Conservation (phyloP, 768 basidiomycete genomes). For the Mycena floridula region DNA sequence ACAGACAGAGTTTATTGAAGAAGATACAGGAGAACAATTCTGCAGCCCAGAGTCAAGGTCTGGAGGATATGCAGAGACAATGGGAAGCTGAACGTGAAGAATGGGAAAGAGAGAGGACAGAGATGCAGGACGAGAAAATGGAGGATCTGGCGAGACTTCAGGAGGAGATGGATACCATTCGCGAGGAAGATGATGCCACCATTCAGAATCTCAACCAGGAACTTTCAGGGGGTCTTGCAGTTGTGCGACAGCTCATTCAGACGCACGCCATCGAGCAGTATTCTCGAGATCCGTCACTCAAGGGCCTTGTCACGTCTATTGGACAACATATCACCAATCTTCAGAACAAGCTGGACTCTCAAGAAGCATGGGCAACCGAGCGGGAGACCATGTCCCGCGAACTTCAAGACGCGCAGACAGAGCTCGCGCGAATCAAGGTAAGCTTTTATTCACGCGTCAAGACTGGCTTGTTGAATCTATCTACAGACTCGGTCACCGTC, state of each 20-base stretch:
- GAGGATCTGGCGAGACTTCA: constrained; percentile 39
- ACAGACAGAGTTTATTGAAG: constrained; percentile 23
- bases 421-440: too few species aligned
- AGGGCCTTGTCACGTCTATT: constrained; percentile 42
- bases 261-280: constrained; percentile 51
- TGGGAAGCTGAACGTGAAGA: constrained; percentile 39
- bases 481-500: too few species aligned
- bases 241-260: constrained; percentile 46
- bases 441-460: too few species aligned
- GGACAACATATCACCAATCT: constrained; percentile 46
- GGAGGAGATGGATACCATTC: constrained; percentile 41
- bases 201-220: constrained; percentile 36
- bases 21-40: constrained; percentile 21
- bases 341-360: constrained; percentile 34
- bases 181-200: constrained; percentile 31
- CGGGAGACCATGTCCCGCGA: constrained; percentile 39
- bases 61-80: constrained; percentile 28
- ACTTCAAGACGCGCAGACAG: too few species aligned
- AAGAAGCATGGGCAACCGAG: constrained; percentile 37
- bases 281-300: constrained; percentile 43
- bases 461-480: too few species aligned
- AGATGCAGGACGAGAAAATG: constrained; percentile 43
- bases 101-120: constrained; percentile 45
- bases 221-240: constrained; percentile 41
- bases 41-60: constrained; percentile 32